Evolutionary conservation across 345 rosid species (phyloP).

Genomic region (Moricandia moricandioides): DNA sequence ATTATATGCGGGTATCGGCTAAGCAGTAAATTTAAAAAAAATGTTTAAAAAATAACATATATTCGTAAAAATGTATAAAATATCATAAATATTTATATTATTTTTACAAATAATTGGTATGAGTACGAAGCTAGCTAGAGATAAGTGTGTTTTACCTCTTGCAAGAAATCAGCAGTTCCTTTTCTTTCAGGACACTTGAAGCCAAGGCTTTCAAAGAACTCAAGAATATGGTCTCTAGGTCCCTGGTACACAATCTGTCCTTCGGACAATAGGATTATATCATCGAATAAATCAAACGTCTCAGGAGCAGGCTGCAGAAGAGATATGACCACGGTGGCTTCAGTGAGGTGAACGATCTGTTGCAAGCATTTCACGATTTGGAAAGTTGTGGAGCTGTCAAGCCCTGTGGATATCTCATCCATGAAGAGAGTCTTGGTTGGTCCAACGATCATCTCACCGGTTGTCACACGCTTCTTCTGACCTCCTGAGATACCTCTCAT

Average conservation of each 20-base stretch:
- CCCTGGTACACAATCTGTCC: constrained; percentile 76
- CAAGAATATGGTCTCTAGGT: constrained; percentile 56
- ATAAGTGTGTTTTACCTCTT: constrained; percentile 48
- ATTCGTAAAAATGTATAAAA: no score
- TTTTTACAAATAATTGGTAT: no score
- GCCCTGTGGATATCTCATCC: constrained; percentile 88
- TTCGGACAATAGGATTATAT: constrained; percentile 57
- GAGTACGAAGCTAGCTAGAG: no score
- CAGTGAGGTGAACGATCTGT: constrained; percentile 69
- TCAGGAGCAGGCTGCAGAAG: constrained; percentile 82
- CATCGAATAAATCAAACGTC: constrained; percentile 75
- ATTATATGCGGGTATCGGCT: background rate
- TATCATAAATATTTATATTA: no score
- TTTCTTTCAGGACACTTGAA: constrained; percentile 71
- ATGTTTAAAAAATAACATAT: no score
- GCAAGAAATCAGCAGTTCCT: constrained; percentile 80
- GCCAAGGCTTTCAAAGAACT: constrained; percentile 62
- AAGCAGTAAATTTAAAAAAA: no score
- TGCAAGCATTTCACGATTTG: constrained; percentile 79
- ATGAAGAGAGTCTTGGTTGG: constrained; percentile 75
- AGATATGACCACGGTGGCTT: constrained; percentile 62
- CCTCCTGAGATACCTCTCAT: constrained; percentile 76
- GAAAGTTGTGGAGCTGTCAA: constrained; percentile 73
- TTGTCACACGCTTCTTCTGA: constrained; percentile 69
- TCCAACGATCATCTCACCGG: constrained; percentile 88